Evolutionary conservation across 1,139 yeast genomes (phyloP), one percentile per base, ranked within the genome.

Genomic region (Sugiyamaella novakii): DNA sequence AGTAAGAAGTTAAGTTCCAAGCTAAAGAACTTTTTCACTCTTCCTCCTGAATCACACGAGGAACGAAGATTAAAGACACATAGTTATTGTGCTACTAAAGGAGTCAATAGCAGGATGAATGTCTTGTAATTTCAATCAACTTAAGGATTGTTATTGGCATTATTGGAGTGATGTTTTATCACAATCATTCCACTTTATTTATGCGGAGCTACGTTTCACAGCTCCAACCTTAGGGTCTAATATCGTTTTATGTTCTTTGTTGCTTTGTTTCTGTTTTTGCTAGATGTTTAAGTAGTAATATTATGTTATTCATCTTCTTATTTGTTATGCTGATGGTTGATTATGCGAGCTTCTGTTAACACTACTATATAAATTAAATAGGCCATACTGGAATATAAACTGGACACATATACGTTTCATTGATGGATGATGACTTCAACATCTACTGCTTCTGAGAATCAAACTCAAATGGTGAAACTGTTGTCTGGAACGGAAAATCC

Each of bases 31-130:
- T n/a, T 42, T 24, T 42, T 42, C 15, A 10, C 46, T 10, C 15
- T 35, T 5, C 46, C 46, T 15, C 39, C 39, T 11, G 46, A 42
- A 17, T 34, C 46, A 17, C 25, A 42, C 21, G 33, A 42, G 10
- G 46, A 31, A 6, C 28, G 39, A 15, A 24, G 14, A 18, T 17
- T 33, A 12, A 14, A 38, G n/a, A 33, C 31, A 31, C n/a, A 22
- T 8, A 18, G 28, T 15, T 33, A 42, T 25, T 10, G n/a, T 11
- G 11, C 15, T 33, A 12, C 31, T 5, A 14, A 14, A 2, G 33
- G 31, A 5, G 14, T 11, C 5, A 42, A 24, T 27, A 31, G 24
- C 18, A 42, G 39, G 18, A 11, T 34, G 15, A 42, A 42, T 42
- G n/a, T 25, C 7, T 31, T 42, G 24, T 42, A 42, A 29, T 17